phyloP scores from a whole-genome alignment of 768 basidiomycete species.

The Rhizopogon vesiculosus region DNA sequence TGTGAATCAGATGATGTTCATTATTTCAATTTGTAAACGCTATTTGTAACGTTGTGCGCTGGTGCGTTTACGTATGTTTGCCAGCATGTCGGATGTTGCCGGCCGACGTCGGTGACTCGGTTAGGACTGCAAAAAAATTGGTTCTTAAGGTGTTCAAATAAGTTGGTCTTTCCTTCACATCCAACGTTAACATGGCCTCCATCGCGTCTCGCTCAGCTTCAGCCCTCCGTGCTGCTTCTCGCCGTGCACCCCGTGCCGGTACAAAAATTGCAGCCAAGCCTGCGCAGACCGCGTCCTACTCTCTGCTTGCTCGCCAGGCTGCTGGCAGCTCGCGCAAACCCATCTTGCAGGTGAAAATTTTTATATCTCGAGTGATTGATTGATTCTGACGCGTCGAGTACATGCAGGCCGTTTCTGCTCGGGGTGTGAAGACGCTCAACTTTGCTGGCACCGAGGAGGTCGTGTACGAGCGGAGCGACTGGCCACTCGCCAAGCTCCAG shows the following conservation, averaged over 20 bases:
- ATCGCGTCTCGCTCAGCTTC: constrained; percentile 62
- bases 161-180: background rate
- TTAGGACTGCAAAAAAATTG: background rate
- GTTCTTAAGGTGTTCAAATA: background rate
- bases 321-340: constrained; percentile 21
- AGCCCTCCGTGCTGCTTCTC: constrained; percentile 59
- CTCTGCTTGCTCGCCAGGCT: constrained; percentile 52
- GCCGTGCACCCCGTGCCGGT: constrained; percentile 55
- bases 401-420: constrained; percentile 41
- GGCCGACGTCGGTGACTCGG: background rate
- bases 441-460: constrained; percentile 93
- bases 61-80: background rate
- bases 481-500: constrained; percentile 96
- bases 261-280: constrained; percentile 35
- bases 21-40: too few species aligned
- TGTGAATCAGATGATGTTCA: too few species aligned
- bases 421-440: constrained; percentile 93
- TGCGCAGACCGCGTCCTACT: constrained; percentile 59
- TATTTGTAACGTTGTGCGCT: too few species aligned
- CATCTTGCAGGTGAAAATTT: constrained; percentile 31
- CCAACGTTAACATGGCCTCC: constrained; percentile 48
- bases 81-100: background rate
- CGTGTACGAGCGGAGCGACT: constrained; percentile 95
- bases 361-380: background rate
- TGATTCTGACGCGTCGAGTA: background rate